Base-by-base conservation (phyloP, 176 grass and related monocot species). In the Poa pratensis region DNA sequence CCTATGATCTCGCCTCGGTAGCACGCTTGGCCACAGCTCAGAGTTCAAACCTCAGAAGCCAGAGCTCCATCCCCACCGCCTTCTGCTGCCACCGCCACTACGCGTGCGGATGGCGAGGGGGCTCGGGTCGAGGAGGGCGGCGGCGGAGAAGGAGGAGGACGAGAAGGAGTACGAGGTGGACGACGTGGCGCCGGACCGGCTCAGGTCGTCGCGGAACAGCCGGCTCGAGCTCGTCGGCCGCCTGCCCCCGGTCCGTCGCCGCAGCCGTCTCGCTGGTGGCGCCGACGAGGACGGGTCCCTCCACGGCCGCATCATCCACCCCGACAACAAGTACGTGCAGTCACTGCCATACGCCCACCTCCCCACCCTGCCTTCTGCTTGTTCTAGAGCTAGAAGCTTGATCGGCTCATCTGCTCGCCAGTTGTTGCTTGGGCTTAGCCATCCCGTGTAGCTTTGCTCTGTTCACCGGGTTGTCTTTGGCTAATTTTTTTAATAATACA, bases 121-220 rank as follows among this genome's bases (percentile, higher is more conserved):
- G 23, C 78, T 85, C 19, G 74, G 68, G 18, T 76, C 83, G 17
- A 82, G 55, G 79, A 69, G 69, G 67, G 74, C 48, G 26, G 84
- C 42, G 81, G 81, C 65, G 0, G 49, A 71, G 0, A 40, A 73
- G 2, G 34, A 71, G 0, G 49, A 73, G 2, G 34, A 64, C 0
- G 77, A 67, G 64, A 30, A 54, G 46, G 93, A 95, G 86, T 95
- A 95, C 88, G 69, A 87, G 84, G 88, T 95, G 60, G 97, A 96
- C n/a, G 90, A 88, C 49, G 15, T 49, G 35, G 71, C 88, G 46
- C 78, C 75, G 10, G 91, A 96, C 46, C 87, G 27, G 43, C 82
- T 84, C 23, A 54, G 17, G 3, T 83, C 91, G 34, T 96, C 94
- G 42, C 83, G 59, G 19, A 87, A 85, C 30, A 96, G 90, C 84